A percentile compares a stretch with the other conserved stretches of the same genome.
phyloP scores from a whole-genome alignment of 202 grass and related monocot species.

The Carex sylvatica region DNA sequence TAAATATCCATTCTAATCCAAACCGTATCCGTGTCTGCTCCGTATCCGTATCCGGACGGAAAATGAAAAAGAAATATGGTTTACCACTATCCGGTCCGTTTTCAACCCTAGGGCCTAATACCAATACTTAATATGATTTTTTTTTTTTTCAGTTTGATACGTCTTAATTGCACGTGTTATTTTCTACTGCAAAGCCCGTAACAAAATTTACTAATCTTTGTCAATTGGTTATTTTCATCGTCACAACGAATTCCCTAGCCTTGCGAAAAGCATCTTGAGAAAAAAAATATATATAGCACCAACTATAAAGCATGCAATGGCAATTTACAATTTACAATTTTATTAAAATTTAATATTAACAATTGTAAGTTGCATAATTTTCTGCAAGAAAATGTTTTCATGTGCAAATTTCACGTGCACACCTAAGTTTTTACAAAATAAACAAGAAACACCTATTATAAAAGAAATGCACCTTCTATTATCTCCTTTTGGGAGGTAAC shows the following conservation, averaged over 20 bases:
- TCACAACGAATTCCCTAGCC: background rate
- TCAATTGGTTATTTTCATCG: background rate
- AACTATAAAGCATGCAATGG: background rate
- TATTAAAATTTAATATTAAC: background rate
- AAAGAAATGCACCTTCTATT: background rate
- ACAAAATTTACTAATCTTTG: background rate
- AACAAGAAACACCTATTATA: background rate
- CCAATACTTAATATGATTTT: too few relatives aligned
- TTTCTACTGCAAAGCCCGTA: too few relatives aligned
- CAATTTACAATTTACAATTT: constrained; percentile 5
- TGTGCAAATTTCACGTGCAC: background rate
- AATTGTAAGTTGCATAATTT: constrained; percentile 12
- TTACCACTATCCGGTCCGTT: too few relatives aligned
- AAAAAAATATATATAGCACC: background rate
- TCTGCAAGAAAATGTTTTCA: constrained; percentile 19
- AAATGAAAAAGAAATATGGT: too few relatives aligned
- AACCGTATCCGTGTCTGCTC: too few relatives aligned
- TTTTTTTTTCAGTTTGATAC: too few relatives aligned
- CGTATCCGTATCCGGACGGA: too few relatives aligned
- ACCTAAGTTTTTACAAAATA: background rate
- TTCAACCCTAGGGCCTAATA: too few relatives aligned
- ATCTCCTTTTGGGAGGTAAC: constrained; percentile 23
- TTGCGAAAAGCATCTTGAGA: background rate
- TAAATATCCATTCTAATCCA: too few relatives aligned
- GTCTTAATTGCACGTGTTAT: too few relatives aligned